These are phyloP conservation scores for Dalbergia oliveri DNA, from an alignment of 306 rosid species.

Conservation along the genomic window DNA sequence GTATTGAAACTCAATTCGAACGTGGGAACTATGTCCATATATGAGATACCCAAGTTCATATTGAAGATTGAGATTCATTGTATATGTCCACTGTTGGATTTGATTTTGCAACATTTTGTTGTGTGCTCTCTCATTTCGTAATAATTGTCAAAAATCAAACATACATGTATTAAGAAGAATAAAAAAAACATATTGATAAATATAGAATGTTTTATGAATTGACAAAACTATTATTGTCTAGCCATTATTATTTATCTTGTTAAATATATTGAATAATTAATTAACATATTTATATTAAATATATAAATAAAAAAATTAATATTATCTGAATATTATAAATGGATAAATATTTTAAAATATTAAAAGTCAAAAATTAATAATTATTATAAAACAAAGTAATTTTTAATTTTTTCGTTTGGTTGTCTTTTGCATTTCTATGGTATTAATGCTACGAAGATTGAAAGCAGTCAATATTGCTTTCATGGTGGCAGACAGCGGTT, in stretches of 20 bases:
- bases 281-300: no score
- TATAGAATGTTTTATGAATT: no score
- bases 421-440: slow-evolving; percentile 10
- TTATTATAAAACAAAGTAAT: no score
- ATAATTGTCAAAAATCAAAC: no score
- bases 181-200: no score
- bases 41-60: neutral
- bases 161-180: no score
- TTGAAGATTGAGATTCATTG: slow-evolving; percentile 33
- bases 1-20: slow-evolving; percentile 10
- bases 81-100: slow-evolving; percentile 6
- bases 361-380: no score
- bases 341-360: no score
- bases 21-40: slow-evolving; percentile 8
- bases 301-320: no score
- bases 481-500: slow-evolving; percentile 19
- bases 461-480: slow-evolving; percentile 10
- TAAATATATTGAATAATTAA: no score
- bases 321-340: no score
- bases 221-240: no score
- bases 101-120: slow-evolving; percentile 12
- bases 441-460: neutral
- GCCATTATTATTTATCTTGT: neutral
- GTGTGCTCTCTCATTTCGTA: neutral
- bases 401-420: neutral